phyloP scores from a whole-genome alignment of 2,329 filamentous ascomycete genomes.

The Aspergillus sp. region DNA sequence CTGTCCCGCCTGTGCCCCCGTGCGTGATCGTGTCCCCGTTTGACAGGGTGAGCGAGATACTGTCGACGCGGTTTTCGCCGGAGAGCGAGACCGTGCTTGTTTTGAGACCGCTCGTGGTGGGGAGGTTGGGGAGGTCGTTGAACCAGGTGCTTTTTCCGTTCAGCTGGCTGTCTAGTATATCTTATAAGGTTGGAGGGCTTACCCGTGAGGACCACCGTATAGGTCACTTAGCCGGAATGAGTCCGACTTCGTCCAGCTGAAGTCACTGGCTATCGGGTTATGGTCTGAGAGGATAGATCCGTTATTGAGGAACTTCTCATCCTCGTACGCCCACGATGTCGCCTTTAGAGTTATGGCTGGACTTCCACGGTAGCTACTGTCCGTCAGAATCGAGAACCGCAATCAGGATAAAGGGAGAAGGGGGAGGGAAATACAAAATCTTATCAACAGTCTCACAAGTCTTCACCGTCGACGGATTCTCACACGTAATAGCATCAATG shows the following conservation, averaged over 20 bases:
- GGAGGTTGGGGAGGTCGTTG: constrained; percentile 49
- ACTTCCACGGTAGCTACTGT: constrained; percentile 25
- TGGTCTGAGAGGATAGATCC: constrained; percentile 63
- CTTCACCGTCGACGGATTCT: constrained; percentile 56
- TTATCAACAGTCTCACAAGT: constrained; percentile 68
- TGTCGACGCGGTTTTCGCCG: constrained; percentile 53
- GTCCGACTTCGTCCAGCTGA: constrained; percentile 46
- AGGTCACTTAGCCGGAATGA: constrained; percentile 44
- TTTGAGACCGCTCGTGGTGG: constrained; percentile 29
- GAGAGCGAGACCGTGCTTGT: constrained; percentile 37
- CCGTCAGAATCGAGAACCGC: neutral
- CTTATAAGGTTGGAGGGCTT: neutral
- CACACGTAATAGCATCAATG: constrained; percentile 47
- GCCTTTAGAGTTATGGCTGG: constrained; percentile 54
- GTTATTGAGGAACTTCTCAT: constrained; percentile 58
- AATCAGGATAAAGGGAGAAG: too few species aligned
- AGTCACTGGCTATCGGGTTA: constrained; percentile 53
- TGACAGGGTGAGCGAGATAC: constrained; percentile 48
- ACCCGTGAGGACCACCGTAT: constrained; percentile 29
- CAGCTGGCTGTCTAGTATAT: neutral
- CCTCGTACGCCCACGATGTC: constrained; percentile 49
- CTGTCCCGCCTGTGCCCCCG: constrained; percentile 54
- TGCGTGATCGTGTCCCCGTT: constrained; percentile 53
- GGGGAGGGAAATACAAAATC: constrained; percentile 45
- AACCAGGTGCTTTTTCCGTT: constrained; percentile 46